Percentiles rank a stretch among this genome's conserved stretches.
Conservation (phyloP, 768 basidiomycete genomes). For the Russula griseocarnosa region DNA sequence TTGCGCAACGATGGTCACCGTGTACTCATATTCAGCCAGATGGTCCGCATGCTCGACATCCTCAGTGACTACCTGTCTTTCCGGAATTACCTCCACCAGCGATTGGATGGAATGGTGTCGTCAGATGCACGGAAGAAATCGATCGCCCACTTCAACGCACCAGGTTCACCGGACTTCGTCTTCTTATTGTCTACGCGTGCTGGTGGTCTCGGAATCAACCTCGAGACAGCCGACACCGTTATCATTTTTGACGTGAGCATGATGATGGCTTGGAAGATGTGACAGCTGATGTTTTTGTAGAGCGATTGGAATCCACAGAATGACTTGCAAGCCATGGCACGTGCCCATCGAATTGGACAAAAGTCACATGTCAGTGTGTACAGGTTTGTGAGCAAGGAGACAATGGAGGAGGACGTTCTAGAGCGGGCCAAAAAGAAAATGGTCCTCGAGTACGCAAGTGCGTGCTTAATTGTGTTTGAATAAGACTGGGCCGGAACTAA, state of each 20-base stretch:
- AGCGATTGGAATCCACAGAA: conserved; percentile 99
- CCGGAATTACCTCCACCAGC: conserved; percentile 87
- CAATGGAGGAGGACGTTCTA: conserved; percentile 98
- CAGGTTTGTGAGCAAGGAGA: conserved; percentile 97
- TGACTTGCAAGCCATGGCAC: conserved; percentile 98
- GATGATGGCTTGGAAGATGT: background rate
- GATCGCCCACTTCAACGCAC: conserved; percentile 95
- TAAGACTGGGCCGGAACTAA: background rate
- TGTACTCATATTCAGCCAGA: conserved; percentile 98
- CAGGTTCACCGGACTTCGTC: conserved; percentile 91
- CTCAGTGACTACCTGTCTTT: conserved; percentile 94
- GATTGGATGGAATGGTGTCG: conserved; percentile 92
- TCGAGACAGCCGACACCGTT: conserved; percentile 98
- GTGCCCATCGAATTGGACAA: conserved; percentile 98
- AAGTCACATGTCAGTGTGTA: conserved; percentile 99
- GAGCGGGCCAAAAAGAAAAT: conserved; percentile 99
- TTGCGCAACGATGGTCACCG: conserved; percentile 91
- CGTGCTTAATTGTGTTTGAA: conserved; percentile 38
- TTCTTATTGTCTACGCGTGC: conserved; percentile 96
- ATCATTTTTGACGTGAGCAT: conserved; percentile 92
- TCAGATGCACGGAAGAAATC: conserved; percentile 92
- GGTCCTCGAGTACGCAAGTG: conserved; percentile 99
- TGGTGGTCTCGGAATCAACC: conserved; percentile 95
- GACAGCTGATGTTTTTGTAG: conserved; percentile 41
- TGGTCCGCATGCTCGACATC: conserved; percentile 99